Evolutionary conservation across 371 early-diverging fungal species (phyloP).

Genomic region (Haplosporangium sp.): DNA sequence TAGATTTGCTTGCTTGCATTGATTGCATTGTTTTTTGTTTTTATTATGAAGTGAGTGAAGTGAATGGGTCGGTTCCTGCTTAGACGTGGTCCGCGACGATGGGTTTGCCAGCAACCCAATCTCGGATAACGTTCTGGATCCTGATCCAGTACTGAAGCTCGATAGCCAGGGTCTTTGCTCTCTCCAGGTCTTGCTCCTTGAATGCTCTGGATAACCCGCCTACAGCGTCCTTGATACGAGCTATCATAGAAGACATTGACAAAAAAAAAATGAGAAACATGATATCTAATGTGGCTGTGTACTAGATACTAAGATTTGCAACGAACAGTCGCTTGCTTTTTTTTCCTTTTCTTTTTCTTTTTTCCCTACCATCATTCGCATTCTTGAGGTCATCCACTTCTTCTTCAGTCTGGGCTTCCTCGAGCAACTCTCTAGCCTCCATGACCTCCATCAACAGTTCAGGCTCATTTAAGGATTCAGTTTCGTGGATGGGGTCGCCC

Average conservation of each 20-base stretch:
- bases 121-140: constrained; percentile 70
- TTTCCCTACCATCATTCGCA: constrained; percentile 6
- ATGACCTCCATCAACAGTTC: constrained; percentile 85
- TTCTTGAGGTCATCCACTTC: constrained; percentile 63
- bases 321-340: background rate
- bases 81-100: constrained; percentile 53
- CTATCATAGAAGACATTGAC: constrained; percentile 25
- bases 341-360: background rate
- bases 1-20: background rate
- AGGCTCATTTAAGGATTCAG: constrained; percentile 76
- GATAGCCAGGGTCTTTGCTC: constrained; percentile 68
- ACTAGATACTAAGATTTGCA: background rate
- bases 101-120: constrained; percentile 68
- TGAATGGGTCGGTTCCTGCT: too few relatives aligned
- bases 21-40: background rate
- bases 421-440: constrained; percentile 81
- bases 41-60: too few relatives aligned
- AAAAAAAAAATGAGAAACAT: background rate
- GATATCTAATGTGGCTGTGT: background rate
- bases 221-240: constrained; percentile 56
- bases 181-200: constrained; percentile 58
- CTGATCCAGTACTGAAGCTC: constrained; percentile 79
- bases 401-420: constrained; percentile 69
- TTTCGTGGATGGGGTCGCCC: constrained; percentile 71
- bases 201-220: constrained; percentile 64